Percentiles rank a stretch among this genome's conserved stretches.
These are phyloP conservation scores for Lycium ferocissimum DNA, from an alignment of 257 asterid species.

Conservation along the genomic window DNA sequence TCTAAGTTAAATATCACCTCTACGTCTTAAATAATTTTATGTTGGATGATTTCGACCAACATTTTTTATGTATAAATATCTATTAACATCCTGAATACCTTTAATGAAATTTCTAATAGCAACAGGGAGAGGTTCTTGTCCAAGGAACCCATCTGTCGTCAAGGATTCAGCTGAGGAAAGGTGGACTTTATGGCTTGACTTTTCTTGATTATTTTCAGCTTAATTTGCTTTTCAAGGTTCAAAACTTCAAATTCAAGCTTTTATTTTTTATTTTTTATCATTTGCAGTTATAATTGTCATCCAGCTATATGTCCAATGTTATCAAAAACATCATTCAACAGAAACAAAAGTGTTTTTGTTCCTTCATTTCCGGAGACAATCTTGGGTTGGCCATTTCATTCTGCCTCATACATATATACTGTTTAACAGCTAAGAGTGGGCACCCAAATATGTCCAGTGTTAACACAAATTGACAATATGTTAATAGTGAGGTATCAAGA, in stretches of 20 bases:
- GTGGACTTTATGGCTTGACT: neutral
- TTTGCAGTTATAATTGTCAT: neutral
- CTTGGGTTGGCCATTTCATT: neutral
- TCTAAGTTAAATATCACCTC: no score
- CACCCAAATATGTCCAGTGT: neutral
- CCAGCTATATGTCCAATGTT: neutral
- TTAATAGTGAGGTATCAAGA: no score
- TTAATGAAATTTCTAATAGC: no score
- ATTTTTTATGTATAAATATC: no score
- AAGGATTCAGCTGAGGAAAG: neutral
- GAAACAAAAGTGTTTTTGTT: neutral
- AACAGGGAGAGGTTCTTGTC: no score
- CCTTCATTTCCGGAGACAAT: slow-evolving; percentile 27
- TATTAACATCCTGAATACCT: no score
- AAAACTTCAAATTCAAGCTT: neutral
- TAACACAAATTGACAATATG: neutral
- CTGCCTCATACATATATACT: neutral
- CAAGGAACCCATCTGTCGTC: no score
- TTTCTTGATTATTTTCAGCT: neutral
- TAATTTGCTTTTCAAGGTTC: neutral
- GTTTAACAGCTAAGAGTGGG: neutral
- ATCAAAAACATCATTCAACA: neutral
- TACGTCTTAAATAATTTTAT: no score
- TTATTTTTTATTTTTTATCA: neutral
- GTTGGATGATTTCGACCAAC: no score